These are phyloP conservation scores for Sistotremastrum niveocremeum DNA, from an alignment of 768 basidiomycete species.

Conservation along the genomic window DNA sequence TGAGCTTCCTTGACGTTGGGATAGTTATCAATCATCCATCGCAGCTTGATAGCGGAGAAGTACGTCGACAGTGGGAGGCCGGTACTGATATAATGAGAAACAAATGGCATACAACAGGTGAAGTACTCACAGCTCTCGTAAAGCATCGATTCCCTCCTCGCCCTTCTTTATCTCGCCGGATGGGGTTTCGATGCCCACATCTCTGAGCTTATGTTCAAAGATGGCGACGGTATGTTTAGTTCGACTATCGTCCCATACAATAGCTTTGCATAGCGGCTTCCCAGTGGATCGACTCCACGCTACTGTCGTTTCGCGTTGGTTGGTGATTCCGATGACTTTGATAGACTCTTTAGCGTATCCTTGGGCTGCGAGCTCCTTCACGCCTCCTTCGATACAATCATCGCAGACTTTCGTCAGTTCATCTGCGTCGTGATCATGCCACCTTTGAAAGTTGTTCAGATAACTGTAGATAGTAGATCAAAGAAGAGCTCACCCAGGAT, in stretches of 20 bases:
- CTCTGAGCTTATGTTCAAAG: constrained; percentile 55
- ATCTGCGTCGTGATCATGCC: constrained; percentile 89
- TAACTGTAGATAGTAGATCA: neutral
- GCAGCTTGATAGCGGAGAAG: constrained; percentile 91
- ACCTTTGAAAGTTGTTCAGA: constrained; percentile 30
- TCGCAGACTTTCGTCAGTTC: constrained; percentile 71
- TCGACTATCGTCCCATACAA: constrained; percentile 96
- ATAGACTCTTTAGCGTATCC: constrained; percentile 75
- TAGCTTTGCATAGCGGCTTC: constrained; percentile 73
- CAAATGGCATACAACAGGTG: constrained; percentile 10
- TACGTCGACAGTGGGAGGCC: constrained; percentile 95
- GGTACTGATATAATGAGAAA: constrained; percentile 35
- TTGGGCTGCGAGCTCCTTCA: constrained; percentile 51
- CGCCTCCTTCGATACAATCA: constrained; percentile 59
- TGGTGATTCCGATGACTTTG: constrained; percentile 93
- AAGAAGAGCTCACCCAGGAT: constrained; percentile 51
- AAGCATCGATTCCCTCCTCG: constrained; percentile 46
- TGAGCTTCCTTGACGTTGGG: constrained; percentile 66
- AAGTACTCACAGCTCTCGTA: constrained; percentile 50
- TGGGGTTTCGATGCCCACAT: constrained; percentile 61
- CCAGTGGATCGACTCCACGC: constrained; percentile 89
- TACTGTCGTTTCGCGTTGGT: constrained; percentile 92
- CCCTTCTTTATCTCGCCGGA: constrained; percentile 59
- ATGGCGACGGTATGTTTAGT: constrained; percentile 78
- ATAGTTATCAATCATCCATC: constrained; percentile 92